Conservation (phyloP, 495 filamentous ascomycete species). For the Parathielavia appendiculata region DNA sequence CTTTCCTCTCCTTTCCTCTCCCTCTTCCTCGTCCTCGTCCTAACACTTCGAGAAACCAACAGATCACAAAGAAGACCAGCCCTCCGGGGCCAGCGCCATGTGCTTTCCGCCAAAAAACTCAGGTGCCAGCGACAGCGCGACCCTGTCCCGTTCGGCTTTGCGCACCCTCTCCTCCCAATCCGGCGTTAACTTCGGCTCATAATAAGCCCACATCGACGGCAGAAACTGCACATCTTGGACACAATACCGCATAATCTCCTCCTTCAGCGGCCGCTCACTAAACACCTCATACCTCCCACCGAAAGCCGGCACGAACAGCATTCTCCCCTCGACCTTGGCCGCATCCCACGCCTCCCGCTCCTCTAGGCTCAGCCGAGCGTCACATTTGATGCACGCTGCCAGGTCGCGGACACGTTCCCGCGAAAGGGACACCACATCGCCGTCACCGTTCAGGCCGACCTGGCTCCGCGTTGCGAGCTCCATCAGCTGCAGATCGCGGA, state of each 20-base stretch:
- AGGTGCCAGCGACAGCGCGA: background rate
- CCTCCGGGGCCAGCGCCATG: background rate
- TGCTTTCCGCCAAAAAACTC: background rate
- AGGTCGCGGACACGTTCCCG: slow-evolving; percentile 36
- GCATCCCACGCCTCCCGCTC: background rate
- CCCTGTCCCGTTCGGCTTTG: background rate
- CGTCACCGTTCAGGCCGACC: too few species aligned
- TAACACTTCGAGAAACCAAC: too few species aligned
- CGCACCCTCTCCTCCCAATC: background rate
- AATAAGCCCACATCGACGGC: slow-evolving; percentile 4
- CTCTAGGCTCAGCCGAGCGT: background rate
- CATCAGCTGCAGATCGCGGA: slow-evolving; percentile 55
- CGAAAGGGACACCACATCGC: too few species aligned
- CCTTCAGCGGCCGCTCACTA: slow-evolving; percentile 2
- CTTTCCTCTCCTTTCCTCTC: too few species aligned
- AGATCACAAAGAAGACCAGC: background rate
- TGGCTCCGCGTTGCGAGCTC: slow-evolving; percentile 43
- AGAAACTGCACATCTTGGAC: slow-evolving; percentile 12
- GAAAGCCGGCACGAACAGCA: slow-evolving; percentile 5
- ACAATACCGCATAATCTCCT: slow-evolving; percentile 1
- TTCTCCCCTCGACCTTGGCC: background rate
- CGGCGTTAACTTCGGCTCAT: background rate
- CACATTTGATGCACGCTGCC: slow-evolving; percentile 40
- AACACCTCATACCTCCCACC: slow-evolving; percentile 11
- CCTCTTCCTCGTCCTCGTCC: too few species aligned